Base-by-base conservation (phyloP, 176 grass and related monocot genomes). In the Aegilops sharonensis region DNA sequence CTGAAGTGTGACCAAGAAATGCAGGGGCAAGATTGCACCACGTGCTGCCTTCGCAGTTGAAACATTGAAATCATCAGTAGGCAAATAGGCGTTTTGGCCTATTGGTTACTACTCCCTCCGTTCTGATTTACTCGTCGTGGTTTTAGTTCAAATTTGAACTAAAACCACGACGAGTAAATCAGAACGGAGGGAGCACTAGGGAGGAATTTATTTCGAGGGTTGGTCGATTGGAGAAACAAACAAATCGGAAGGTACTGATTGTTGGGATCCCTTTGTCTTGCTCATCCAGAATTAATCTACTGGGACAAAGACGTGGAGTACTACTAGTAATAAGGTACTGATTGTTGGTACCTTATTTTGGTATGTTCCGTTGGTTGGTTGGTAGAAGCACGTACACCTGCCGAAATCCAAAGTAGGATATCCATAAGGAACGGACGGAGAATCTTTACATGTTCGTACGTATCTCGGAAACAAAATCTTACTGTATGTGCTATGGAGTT, bases 231-330 rank as follows among this genome's bases (percentile, higher is more conserved):
- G 54, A 57, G 54, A 57, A 57, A 57, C 2, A 57, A 56, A 57
- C 9, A 24, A 57, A 57, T 57, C 7, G 81, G 68, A 85, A 85
- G 25, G 25, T 21, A 13, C 9, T 35, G 14, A 21, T 21, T 80
- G 69, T 85, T 78, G 56, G 32, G 52, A 47, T 4, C 68, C 68
- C 45, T 27, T 42, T 80, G 80, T 20, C 57, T 20, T 67, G 68
- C 42, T 67, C 57, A 10, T 52, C 60, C 32, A 43, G 61, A 60
- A 42, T 52, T 52, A 35, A 83, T 40, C 34, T 64, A 71, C 32
- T 52, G n/a, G 76, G 74, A 12, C 59, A 66, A 12, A 57, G 42
- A 66, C 59, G 32, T 50, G 1, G 13, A 50, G 47, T 50, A 50
- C 11, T 52, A 48, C 4, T 57, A 50, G 12, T 56, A 37, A 23